phyloP scores from a whole-genome alignment of 108 stramenopile genomes.

The Schizochytrium sp. region DNA sequence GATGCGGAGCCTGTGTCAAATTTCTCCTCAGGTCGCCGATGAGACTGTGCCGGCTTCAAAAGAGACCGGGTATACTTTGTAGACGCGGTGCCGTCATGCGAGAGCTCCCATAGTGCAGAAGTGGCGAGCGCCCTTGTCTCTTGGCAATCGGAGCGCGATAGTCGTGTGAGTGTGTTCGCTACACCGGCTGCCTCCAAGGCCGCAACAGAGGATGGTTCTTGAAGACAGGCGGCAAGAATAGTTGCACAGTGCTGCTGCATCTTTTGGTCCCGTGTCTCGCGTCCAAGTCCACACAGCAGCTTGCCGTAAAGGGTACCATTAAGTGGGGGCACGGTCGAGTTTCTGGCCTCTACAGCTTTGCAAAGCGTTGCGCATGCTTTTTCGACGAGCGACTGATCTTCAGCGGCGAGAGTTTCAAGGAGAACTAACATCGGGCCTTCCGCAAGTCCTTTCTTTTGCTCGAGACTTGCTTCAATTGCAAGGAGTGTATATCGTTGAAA shows the following conservation, averaged over 20 bases:
- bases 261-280: background rate
- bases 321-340: background rate
- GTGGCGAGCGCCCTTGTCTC: background rate
- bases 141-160: background rate
- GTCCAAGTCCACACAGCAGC: background rate
- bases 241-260: background rate
- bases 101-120: background rate
- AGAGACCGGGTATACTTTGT: background rate
- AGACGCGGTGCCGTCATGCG: background rate
- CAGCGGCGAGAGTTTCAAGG: background rate
- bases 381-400: background rate
- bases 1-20: background rate
- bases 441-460: background rate
- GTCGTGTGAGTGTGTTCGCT: background rate
- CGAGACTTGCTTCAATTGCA: background rate
- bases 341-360: background rate
- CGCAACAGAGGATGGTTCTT: background rate
- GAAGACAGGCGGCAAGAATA: background rate
- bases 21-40: too few relatives aligned
- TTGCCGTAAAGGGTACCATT: background rate
- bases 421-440: background rate
- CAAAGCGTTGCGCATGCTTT: background rate
- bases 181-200: background rate
- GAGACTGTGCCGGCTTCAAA: background rate
- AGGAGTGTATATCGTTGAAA: background rate